Conservation (phyloP, 2,329 filamentous ascomycete genomes). For the Polytolypa hystricis region DNA sequence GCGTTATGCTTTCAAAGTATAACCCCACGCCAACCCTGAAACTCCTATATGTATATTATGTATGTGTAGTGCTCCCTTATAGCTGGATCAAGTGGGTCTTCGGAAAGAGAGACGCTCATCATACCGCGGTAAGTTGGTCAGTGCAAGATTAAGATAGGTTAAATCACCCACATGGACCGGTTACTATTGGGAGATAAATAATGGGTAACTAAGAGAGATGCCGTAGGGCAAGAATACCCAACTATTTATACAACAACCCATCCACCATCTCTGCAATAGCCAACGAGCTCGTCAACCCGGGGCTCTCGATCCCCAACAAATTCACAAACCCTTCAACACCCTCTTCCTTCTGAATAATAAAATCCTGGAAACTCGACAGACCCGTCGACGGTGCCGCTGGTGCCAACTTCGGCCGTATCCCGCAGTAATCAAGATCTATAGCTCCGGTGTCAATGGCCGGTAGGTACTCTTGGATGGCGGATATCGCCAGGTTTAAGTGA, state of each 20-base stretch:
- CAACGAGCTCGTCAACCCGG: constrained; percentile 75
- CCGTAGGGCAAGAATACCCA: constrained; percentile 1
- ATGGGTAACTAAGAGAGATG: no score
- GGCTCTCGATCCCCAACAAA: constrained; percentile 84
- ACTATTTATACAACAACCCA: constrained; percentile 9
- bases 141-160: no score
- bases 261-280: constrained; percentile 34
- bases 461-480: constrained; percentile 68
- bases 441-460: constrained; percentile 57
- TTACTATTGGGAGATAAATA: no score
- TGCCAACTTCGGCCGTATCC: constrained; percentile 77
- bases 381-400: constrained; percentile 45
- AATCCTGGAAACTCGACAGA: constrained; percentile 65
- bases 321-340: constrained; percentile 79
- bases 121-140: no score
- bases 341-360: constrained; percentile 65
- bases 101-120: no score
- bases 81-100: no score
- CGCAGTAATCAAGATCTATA: constrained; percentile 74
- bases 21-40: no score
- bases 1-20: no score
- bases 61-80: no score
- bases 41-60: no score
- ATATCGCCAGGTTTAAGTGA: constrained; percentile 55
- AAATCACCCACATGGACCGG: no score